Conservation (phyloP, 495 filamentous ascomycete genomes). For the Lophiotrema nucula region DNA sequence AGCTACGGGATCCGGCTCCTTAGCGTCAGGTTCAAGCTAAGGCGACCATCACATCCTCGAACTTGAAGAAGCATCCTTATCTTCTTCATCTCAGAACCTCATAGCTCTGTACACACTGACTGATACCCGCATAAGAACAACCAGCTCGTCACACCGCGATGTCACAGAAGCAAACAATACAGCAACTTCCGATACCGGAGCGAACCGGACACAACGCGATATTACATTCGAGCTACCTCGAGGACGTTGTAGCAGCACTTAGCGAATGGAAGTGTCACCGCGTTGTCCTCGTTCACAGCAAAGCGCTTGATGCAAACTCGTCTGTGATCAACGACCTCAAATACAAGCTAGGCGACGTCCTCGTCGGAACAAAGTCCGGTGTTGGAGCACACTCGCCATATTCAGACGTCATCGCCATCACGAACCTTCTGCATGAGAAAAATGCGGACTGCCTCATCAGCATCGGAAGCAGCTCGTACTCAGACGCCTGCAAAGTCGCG, state of each 20-base stretch:
- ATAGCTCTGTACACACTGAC: too few relatives aligned
- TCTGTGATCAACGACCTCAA: constrained; percentile 9
- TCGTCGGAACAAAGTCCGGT: constrained; percentile 20
- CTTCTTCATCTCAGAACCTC: too few relatives aligned
- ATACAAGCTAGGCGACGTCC: background rate
- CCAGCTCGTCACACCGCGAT: too few relatives aligned
- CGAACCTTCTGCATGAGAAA: constrained; percentile 2
- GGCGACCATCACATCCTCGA: too few relatives aligned
- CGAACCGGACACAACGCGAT: constrained; percentile 16
- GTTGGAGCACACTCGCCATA: constrained; percentile 25
- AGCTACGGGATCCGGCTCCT: too few relatives aligned
- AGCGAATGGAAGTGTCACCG: constrained; percentile 11
- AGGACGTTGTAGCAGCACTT: constrained; percentile 12
- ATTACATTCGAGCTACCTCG: constrained; percentile 11
- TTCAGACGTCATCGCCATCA: constrained; percentile 26
- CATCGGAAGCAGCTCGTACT: constrained; percentile 24
- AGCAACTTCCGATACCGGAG: constrained; percentile 14
- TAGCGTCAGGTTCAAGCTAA: too few relatives aligned
- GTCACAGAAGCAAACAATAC: background rate
- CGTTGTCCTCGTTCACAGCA: constrained; percentile 15
- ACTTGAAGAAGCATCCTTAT: too few relatives aligned
- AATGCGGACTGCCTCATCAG: constrained; percentile 19
- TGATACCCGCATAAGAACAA: too few relatives aligned
- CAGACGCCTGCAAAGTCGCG: constrained; percentile 29
- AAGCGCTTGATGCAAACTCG: background rate